Evolutionary conservation across 768 basidiomycete species (phyloP).

Genomic region (Atractiella rhizophila): DNA sequence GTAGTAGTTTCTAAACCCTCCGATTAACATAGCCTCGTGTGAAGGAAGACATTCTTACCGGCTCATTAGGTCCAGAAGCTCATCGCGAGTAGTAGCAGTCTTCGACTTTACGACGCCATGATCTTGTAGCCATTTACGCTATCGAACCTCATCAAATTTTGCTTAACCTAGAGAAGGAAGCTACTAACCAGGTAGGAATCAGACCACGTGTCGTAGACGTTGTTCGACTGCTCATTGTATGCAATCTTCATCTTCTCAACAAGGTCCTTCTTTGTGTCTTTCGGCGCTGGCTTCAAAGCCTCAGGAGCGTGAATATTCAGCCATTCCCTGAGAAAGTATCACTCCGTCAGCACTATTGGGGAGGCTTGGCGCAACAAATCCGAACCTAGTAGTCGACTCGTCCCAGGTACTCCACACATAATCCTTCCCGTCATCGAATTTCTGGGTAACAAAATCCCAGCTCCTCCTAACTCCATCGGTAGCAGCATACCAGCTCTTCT

Average conservation of each 20-base stretch:
- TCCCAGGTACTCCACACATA: constrained; percentile 69
- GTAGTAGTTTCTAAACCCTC: neutral
- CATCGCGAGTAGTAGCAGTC: constrained; percentile 34
- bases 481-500: constrained; percentile 15
- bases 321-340: constrained; percentile 46
- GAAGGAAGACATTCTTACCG: constrained; percentile 41
- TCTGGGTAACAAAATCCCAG: constrained; percentile 10
- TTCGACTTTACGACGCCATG: constrained; percentile 46
- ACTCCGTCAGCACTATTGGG: constrained; percentile 39
- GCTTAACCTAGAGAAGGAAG: neutral
- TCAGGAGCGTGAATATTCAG: constrained; percentile 42
- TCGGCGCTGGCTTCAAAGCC: too few relatives aligned
- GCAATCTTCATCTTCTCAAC: constrained; percentile 40
- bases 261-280: constrained; percentile 42
- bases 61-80: constrained; percentile 41
- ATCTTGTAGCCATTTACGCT: constrained; percentile 14
- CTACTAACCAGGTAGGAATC: constrained; percentile 47
- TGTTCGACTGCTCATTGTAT: constrained; percentile 37
- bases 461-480: constrained; percentile 9
- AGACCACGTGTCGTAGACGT: constrained; percentile 64
- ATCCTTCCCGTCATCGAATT: constrained; percentile 38
- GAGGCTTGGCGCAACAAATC: neutral
- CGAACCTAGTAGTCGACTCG: constrained; percentile 1
- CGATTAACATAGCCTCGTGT: neutral
- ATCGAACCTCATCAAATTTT: neutral